phyloP scores from a whole-genome alignment of 352 stramenopile genomes.

The Phytophthora capsici region DNA sequence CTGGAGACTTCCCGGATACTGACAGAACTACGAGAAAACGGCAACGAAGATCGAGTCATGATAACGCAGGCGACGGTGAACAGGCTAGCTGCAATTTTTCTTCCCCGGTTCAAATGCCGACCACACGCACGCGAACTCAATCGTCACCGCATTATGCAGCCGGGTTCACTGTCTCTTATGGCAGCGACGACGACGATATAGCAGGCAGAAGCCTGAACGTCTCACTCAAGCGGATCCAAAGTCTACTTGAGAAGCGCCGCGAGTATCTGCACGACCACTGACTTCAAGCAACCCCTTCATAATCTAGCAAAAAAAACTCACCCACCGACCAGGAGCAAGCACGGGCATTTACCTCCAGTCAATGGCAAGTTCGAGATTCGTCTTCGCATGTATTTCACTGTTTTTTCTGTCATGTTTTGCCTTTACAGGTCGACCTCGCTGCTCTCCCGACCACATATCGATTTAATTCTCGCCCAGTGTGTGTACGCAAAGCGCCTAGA shows the following conservation, averaged over 20 bases:
- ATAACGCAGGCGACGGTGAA: conserved; percentile 1
- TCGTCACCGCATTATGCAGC: conserved; percentile 4
- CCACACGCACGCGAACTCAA: neutral
- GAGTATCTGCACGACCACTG: conserved; percentile 15
- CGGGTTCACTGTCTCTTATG: conserved; percentile 7
- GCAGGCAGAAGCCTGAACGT: conserved; percentile 32
- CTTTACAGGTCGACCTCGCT: conserved; percentile 21
- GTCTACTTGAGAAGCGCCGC: conserved; percentile 53
- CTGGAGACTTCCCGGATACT: neutral
- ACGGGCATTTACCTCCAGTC: conserved; percentile 7
- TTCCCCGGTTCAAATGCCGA: neutral
- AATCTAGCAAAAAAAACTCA: conserved; percentile 14
- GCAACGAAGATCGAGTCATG: conserved; percentile 6
- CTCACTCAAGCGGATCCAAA: conserved; percentile 49
- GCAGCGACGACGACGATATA: conserved; percentile 17
- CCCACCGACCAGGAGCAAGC: conserved; percentile 3
- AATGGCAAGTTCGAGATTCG: conserved; percentile 23
- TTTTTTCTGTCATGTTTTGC: conserved; percentile 43
- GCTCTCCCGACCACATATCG: conserved; percentile 22
- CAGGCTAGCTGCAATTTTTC: neutral
- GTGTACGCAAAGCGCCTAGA: conserved; percentile 21
- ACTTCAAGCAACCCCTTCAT: neutral
- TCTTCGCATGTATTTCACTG: conserved; percentile 34
- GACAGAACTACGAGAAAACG: conserved; percentile 22
- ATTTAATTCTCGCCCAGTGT: conserved; percentile 23